phyloP scores from a whole-genome alignment of 768 basidiomycete genomes.

The Hemileccinum rubropunctum region DNA sequence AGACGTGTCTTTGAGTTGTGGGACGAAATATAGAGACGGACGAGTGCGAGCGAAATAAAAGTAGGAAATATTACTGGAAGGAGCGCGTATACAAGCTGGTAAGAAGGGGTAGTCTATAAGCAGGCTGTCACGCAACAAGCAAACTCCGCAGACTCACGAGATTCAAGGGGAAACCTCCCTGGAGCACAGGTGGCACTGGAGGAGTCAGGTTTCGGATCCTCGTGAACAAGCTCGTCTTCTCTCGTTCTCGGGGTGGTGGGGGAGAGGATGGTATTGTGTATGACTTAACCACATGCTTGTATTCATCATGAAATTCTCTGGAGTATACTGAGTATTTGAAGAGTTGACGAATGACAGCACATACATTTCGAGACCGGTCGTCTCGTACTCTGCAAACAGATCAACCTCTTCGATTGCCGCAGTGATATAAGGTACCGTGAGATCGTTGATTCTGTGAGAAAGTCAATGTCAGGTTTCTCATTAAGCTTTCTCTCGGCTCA shows the following conservation, averaged over 20 bases:
- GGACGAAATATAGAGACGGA: slow-evolving; percentile 57
- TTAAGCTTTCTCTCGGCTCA: slow-evolving; percentile 32
- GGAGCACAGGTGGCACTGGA: slow-evolving; percentile 57
- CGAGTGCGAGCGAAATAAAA: slow-evolving; percentile 49
- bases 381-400: slow-evolving; percentile 54
- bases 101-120: slow-evolving; percentile 2
- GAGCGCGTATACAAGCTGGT: slow-evolving; percentile 49
- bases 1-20: slow-evolving; percentile 65
- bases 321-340: slow-evolving; percentile 3
- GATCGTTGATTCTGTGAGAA: slow-evolving; percentile 57
- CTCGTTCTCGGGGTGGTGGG: slow-evolving; percentile 43
- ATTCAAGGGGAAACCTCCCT: slow-evolving; percentile 66
- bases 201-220: slow-evolving; percentile 38
- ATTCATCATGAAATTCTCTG: slow-evolving; percentile 58
- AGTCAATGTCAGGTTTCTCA: neutral
- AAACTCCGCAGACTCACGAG: slow-evolving; percentile 44
- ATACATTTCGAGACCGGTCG: slow-evolving; percentile 63
- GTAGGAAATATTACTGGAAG: slow-evolving; percentile 68
- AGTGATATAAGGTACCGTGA: slow-evolving; percentile 81
- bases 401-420: slow-evolving; percentile 70
- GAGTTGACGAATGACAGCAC: slow-evolving; percentile 17
- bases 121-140: neutral
- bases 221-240: slow-evolving; percentile 41
- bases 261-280: slow-evolving; percentile 46
- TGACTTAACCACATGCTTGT: slow-evolving; percentile 53